Percentiles rank a stretch among this genome's conserved stretches.
Evolutionary conservation across 805 yeast genomes (phyloP).

Genomic region (Barnettozyma botsteinii): DNA sequence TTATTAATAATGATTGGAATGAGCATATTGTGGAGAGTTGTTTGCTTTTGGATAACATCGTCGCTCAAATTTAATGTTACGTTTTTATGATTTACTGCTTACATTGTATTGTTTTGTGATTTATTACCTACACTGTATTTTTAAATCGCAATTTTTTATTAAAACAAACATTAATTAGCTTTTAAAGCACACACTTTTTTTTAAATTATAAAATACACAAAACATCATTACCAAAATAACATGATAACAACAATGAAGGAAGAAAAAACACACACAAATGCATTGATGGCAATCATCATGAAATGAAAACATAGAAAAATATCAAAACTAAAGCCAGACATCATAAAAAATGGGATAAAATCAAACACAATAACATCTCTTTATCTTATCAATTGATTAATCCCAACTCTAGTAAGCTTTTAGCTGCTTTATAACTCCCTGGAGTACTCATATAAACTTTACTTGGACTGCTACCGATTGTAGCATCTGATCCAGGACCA

Average conservation of each 20-base stretch:
- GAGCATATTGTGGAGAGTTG: constrained; percentile 21
- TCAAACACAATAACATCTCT: too few species aligned
- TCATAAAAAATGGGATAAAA: not conserved
- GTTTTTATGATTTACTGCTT: not conserved
- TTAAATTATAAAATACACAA: too few species aligned
- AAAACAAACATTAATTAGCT: too few species aligned
- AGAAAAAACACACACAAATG: too few species aligned
- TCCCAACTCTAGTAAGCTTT: constrained; percentile 37
- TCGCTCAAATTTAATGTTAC: constrained; percentile 4
- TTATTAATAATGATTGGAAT: constrained; percentile 18
- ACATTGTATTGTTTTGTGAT: too few species aligned
- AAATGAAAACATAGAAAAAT: constrained; percentile 1
- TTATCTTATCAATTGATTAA: constrained; percentile 13
- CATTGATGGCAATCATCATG: not conserved
- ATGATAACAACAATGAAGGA: too few species aligned
- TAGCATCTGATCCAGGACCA: not conserved
- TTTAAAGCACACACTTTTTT: too few species aligned
- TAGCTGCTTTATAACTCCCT: constrained; percentile 43
- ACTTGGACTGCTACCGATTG: constrained; percentile 10
- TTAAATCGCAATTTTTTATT: too few species aligned
- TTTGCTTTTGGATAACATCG: constrained; percentile 19
- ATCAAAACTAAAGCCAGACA: too few species aligned
- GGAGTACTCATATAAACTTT: constrained; percentile 33
- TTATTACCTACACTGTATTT: too few species aligned
- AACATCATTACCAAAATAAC: too few species aligned